Percentiles rank a stretch among this genome's conserved stretches.
phyloP scores from a whole-genome alignment of 2,329 filamentous ascomycete species.

The Aureobasidium namibiae region DNA sequence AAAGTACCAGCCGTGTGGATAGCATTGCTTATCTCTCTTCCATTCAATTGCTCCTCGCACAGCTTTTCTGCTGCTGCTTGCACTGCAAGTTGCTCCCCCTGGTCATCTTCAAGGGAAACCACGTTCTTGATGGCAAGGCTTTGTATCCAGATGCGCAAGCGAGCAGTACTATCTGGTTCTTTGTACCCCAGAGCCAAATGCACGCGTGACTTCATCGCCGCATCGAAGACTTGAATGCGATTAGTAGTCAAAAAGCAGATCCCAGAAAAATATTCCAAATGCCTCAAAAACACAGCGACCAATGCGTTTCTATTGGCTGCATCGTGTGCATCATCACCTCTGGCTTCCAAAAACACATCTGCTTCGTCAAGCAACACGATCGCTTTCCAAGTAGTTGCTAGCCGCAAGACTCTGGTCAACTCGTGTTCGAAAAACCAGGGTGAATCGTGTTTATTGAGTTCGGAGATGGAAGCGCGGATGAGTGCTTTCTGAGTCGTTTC shows the following conservation, averaged over 20 bases:
- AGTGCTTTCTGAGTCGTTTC: conserved; percentile 11
- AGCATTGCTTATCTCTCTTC: neutral
- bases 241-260: conserved; percentile 34
- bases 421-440: neutral
- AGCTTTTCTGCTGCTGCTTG: neutral
- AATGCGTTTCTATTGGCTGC: conserved; percentile 19
- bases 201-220: neutral
- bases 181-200: neutral
- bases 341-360: conserved; percentile 27
- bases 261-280: conserved; percentile 32
- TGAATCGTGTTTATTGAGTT: neutral
- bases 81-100: neutral
- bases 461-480: neutral
- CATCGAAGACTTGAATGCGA: conserved; percentile 15
- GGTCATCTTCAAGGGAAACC: neutral
- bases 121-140: neutral
- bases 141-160: neutral
- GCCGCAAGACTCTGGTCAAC: neutral
- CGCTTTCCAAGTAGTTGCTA: conserved; percentile 18
- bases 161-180: neutral
- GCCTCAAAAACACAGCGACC: conserved; percentile 29
- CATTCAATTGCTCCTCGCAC: neutral
- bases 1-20: neutral
- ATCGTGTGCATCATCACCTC: neutral
- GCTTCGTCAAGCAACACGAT: conserved; percentile 33